A percentile compares a stretch with the other conserved stretches of the same genome.
These are phyloP conservation scores for Guillardia theta DNA, from an alignment of 78 protist genomes.

Conservation along the genomic window DNA sequence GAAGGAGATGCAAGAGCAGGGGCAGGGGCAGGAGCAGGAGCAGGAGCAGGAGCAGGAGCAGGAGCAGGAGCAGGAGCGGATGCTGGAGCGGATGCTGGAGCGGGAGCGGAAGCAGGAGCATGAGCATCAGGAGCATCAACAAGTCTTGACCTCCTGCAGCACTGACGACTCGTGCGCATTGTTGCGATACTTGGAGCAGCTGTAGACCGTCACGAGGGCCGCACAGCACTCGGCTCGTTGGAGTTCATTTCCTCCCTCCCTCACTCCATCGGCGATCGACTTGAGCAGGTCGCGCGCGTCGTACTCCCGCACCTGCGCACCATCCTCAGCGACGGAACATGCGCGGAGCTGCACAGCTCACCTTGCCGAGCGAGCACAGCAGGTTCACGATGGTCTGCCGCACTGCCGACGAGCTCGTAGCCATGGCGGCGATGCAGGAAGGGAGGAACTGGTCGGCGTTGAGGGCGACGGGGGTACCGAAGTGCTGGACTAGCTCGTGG, in stretches of 20 bases:
- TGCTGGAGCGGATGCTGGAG: too few relatives aligned
- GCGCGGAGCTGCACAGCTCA: too few relatives aligned
- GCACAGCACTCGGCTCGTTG: background rate
- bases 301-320: background rate
- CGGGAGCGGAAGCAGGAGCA: too few relatives aligned
- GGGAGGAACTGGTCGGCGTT: background rate
- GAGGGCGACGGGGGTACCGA: background rate
- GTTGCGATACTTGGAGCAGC: background rate
- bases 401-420: background rate
- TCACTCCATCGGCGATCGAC: background rate
- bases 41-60: too few relatives aligned
- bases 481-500: background rate
- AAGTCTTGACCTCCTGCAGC: background rate
- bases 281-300: background rate
- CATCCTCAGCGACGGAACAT: too few relatives aligned
- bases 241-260: background rate
- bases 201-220: constrained; percentile 1
- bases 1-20: too few relatives aligned
- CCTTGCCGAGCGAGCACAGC: background rate
- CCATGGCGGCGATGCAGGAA: background rate
- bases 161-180: background rate
- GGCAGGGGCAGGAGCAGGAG: too few relatives aligned
- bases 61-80: too few relatives aligned
- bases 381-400: background rate
- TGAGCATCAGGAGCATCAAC: too few relatives aligned